phyloP scores from a whole-genome alignment of 169 alveolate species.

The Plasmodium vivax region DNA sequence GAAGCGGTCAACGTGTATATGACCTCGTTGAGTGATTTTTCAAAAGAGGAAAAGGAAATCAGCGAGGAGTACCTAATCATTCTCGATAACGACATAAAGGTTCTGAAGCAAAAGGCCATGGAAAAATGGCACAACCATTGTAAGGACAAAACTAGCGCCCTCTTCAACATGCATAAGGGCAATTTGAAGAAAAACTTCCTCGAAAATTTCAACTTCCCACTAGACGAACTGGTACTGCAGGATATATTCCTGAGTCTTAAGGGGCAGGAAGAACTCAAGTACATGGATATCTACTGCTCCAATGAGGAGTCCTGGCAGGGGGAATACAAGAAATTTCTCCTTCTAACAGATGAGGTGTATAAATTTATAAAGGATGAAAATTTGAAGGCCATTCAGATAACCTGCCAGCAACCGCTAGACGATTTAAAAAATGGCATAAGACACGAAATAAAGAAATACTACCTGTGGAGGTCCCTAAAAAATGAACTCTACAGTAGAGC shows the following conservation, averaged over 20 bases:
- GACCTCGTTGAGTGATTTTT: slow-evolving; percentile 52
- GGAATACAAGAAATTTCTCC: slow-evolving; percentile 69
- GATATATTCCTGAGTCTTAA: slow-evolving; percentile 67
- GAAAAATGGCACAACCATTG: slow-evolving; percentile 75
- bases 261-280: slow-evolving; percentile 71
- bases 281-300: slow-evolving; percentile 73
- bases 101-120: slow-evolving; percentile 52
- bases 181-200: slow-evolving; percentile 61
- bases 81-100: slow-evolving; percentile 49
- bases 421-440: slow-evolving; percentile 72
- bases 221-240: slow-evolving; percentile 70
- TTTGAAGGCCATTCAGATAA: slow-evolving; percentile 71
- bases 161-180: slow-evolving; percentile 67
- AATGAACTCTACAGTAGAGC: slow-evolving; percentile 66
- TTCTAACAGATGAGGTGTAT: slow-evolving; percentile 54
- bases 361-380: slow-evolving; percentile 73
- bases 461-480: slow-evolving; percentile 68
- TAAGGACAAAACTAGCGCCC: slow-evolving; percentile 67
- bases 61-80: slow-evolving; percentile 37
- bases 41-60: slow-evolving; percentile 74
- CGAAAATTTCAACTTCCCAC: slow-evolving; percentile 75
- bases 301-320: slow-evolving; percentile 73
- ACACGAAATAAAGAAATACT: slow-evolving; percentile 56
- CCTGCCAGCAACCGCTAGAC: slow-evolving; percentile 73
- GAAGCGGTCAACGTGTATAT: slow-evolving; percentile 66